Conservation (phyloP, 805 yeast species). For the Metschnikowia kofuensis region DNA sequence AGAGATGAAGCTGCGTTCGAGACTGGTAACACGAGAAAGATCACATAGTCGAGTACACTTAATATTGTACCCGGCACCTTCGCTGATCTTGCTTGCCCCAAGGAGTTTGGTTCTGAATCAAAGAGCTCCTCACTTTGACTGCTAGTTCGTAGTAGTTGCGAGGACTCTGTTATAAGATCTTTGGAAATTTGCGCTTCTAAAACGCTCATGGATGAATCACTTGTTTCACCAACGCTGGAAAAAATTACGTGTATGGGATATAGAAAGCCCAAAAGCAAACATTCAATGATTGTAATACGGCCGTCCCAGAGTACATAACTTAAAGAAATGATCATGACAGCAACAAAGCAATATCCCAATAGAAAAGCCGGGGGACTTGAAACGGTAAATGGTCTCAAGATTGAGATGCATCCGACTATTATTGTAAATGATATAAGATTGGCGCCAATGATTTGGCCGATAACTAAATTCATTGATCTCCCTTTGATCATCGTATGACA, state of each 20-base stretch:
- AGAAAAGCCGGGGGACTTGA: conserved; percentile 18
- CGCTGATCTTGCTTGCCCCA: not conserved
- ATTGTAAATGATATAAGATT: conserved; percentile 31
- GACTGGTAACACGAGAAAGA: conserved; percentile 10
- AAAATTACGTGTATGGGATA: conserved; percentile 16
- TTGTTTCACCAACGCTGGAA: not conserved
- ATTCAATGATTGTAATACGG: conserved; percentile 30
- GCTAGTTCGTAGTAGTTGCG: conserved; percentile 1
- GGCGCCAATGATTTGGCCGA: conserved; percentile 40
- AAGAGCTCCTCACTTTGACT: not conserved
- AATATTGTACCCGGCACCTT: not conserved
- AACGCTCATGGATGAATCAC: not conserved
- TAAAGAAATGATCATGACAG: conserved; percentile 25
- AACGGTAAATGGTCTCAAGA: conserved; percentile 24
- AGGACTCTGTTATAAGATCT: conserved; percentile 3
- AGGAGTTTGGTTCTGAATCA: not conserved
- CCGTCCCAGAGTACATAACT: conserved; percentile 33
- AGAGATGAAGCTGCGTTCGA: conserved; percentile 4
- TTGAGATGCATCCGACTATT: conserved; percentile 31
- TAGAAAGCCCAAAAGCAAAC: conserved; percentile 22
- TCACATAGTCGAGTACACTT: not conserved
- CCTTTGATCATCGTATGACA: conserved; percentile 29
- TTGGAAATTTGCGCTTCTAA: conserved; percentile 1
- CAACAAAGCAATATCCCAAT: conserved; percentile 30
- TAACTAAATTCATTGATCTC: conserved; percentile 30